A percentile compares a stretch with the other conserved stretches of the same genome.
Conservation (phyloP, 1,284 basidiomycete species). For the Porodaedalea pini region DNA sequence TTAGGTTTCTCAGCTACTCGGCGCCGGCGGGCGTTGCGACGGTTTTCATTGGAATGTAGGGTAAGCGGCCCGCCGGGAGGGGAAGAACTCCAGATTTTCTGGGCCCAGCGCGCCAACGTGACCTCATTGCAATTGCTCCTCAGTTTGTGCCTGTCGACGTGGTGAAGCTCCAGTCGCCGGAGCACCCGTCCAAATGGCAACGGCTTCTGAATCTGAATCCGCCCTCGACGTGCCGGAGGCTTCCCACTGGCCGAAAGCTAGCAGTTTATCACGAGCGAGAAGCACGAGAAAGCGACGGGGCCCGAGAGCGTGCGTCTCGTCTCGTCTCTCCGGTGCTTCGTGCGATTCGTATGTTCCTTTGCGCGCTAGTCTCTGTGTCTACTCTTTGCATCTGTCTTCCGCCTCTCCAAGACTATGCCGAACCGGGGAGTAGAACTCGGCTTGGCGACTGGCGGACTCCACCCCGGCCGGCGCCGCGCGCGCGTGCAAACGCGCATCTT, state of each 20-base stretch:
- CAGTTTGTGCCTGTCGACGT: neutral
- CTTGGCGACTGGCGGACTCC: no score
- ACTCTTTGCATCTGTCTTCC: neutral
- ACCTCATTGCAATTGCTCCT: neutral
- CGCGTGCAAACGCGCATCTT: no score
- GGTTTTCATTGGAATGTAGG: no score
- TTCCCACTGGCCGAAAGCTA: neutral
- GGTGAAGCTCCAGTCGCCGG: neutral
- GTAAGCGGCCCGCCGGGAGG: neutral
- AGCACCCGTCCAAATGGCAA: neutral
- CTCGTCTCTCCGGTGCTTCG: neutral
- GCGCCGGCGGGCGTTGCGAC: no score
- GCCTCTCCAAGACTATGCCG: no score
- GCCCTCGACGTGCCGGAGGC: neutral
- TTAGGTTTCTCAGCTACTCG: neutral
- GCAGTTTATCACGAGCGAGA: neutral
- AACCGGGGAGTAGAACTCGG: no score
- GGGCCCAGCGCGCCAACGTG: neutral
- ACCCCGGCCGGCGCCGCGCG: no score
- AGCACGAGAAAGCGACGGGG: neutral
- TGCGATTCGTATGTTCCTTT: neutral
- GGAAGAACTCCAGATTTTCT: neutral
- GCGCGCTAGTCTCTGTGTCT: neutral
- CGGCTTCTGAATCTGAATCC: neutral
- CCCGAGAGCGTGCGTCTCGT: slow-evolving; percentile 1